Evolutionary conservation across 1,284 basidiomycete genomes (phyloP).

Genomic region (Trametes versicolor): DNA sequence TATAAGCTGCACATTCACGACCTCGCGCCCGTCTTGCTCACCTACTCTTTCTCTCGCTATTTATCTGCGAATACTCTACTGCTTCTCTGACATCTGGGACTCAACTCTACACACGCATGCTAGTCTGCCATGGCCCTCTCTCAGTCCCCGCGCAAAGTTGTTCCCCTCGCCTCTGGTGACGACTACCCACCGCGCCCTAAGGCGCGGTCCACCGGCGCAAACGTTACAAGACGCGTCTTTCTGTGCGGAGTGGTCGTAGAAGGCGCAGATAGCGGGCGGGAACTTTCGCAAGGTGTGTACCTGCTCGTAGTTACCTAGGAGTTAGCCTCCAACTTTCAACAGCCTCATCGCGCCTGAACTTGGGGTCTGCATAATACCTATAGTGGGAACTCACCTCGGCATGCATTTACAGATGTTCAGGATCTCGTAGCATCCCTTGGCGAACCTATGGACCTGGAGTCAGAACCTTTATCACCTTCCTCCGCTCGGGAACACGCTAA

Average conservation of each 20-base stretch:
- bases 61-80: constrained; percentile 19
- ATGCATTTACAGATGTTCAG: constrained; percentile 67
- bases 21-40: background rate
- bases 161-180: constrained; percentile 74
- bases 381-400: constrained; percentile 12
- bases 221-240: constrained; percentile 76
- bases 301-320: constrained; percentile 11
- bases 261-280: constrained; percentile 71
- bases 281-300: constrained; percentile 71
- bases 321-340: constrained; percentile 1
- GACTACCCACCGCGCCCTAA: constrained; percentile 53
- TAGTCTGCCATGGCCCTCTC: constrained; percentile 50
- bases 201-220: constrained; percentile 42
- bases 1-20: background rate
- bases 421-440: constrained; percentile 82
- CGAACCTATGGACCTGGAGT: constrained; percentile 60
- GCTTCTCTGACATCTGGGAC: constrained; percentile 2
- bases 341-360: background rate
- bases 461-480: constrained; percentile 29
- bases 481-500: constrained; percentile 30
- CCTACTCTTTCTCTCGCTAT: constrained; percentile 10
- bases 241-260: constrained; percentile 86
- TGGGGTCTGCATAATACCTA: background rate
- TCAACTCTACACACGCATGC: constrained; percentile 10
- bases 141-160: constrained; percentile 74